Conservation (phyloP, 2,329 filamentous ascomycete genomes). For the Ascochyta rabiei region DNA sequence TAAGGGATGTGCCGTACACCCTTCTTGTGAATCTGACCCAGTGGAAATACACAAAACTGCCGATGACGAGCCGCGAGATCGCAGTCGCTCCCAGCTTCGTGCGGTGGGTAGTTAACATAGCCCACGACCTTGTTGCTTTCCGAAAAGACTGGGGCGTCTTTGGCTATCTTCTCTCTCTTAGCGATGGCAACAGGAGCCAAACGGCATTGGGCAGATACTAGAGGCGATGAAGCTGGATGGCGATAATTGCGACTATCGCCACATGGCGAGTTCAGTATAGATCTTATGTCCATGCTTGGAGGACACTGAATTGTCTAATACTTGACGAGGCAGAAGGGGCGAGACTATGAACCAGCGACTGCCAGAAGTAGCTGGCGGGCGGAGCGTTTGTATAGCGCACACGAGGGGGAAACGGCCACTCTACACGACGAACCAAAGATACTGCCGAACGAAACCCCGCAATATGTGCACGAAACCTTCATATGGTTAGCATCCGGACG, state of each 20-base stretch:
- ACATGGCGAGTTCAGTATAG: slow-evolving; percentile 48
- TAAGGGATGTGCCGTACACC: slow-evolving; percentile 78
- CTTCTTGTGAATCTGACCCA: slow-evolving; percentile 62
- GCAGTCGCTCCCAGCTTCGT: slow-evolving; percentile 65
- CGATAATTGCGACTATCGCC: neutral
- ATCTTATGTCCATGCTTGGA: slow-evolving; percentile 47
- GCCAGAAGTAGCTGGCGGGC: slow-evolving; percentile 25
- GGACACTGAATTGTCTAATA: neutral
- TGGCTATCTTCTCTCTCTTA: slow-evolving; percentile 64
- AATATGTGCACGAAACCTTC: slow-evolving; percentile 3
- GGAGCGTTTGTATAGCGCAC: slow-evolving; percentile 39
- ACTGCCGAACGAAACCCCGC: slow-evolving; percentile 13
- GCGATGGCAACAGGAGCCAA: slow-evolving; percentile 13
- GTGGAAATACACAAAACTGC: slow-evolving; percentile 69
- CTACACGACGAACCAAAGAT: slow-evolving; percentile 29
- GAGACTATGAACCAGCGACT: neutral
- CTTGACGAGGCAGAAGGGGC: neutral
- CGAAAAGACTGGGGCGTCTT: slow-evolving; percentile 67
- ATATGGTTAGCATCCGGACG: slow-evolving; percentile 10
- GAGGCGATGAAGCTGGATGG: slow-evolving; percentile 2
- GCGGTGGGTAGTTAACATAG: slow-evolving; percentile 74
- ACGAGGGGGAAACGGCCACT: slow-evolving; percentile 36
- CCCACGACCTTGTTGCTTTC: slow-evolving; percentile 66
- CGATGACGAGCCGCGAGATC: slow-evolving; percentile 63
- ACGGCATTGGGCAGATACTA: slow-evolving; percentile 15